A percentile compares a stretch with the other conserved stretches of the same genome.
These are phyloP conservation scores for Debaryomycetaceae sp. DNA, from an alignment of 1,139 yeast genomes.

Conservation along the genomic window DNA sequence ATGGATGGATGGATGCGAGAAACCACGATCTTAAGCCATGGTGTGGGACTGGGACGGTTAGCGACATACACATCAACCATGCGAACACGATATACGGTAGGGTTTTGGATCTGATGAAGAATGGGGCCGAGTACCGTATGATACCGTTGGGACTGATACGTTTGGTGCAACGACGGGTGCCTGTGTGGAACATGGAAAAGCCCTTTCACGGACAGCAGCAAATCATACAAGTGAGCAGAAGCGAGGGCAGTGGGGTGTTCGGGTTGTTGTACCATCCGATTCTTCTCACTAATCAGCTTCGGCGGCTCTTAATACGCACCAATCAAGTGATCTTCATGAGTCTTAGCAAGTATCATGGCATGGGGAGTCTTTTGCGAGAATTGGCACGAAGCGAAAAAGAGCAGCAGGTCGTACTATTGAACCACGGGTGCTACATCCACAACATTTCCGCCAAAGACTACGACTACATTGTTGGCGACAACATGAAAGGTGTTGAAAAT, in stretches of 20 bases:
- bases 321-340: conserved; percentile 8
- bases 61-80: conserved; percentile 7
- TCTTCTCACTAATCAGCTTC: conserved; percentile 7
- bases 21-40: conserved; percentile 15
- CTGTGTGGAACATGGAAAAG: conserved; percentile 5
- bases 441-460: background rate
- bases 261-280: conserved; percentile 15
- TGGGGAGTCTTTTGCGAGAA: background rate
- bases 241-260: conserved; percentile 1
- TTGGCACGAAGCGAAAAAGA: background rate
- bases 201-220: conserved; percentile 4
- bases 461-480: conserved; percentile 10
- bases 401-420: conserved; percentile 2
- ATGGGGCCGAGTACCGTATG: conserved; percentile 4
- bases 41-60: conserved; percentile 23
- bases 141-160: conserved; percentile 2
- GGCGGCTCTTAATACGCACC: conserved; percentile 6
- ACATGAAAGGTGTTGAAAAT: conserved; percentile 5
- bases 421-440: background rate
- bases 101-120: conserved; percentile 6
- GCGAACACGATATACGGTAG: conserved; percentile 5
- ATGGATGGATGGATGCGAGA: background rate
- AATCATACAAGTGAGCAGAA: conserved; percentile 1
- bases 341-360: background rate
- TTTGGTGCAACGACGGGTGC: background rate